Evolutionary conservation across 1,284 basidiomycete species (phyloP).

Genomic region (Apiotrichum brassicae): DNA sequence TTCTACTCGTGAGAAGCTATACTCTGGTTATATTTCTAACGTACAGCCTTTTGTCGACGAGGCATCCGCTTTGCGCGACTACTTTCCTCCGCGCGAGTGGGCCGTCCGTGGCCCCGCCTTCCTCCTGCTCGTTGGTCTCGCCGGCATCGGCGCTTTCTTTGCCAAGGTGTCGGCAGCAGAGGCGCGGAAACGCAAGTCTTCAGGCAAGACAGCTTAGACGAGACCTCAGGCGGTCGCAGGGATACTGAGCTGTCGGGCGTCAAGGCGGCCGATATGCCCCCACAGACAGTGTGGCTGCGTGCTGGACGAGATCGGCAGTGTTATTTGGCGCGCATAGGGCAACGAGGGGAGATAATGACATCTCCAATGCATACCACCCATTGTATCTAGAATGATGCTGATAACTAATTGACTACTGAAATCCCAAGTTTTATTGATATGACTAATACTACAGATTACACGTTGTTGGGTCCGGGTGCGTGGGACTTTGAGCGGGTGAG

Average conservation of each 20-base stretch:
- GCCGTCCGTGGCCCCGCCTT: slow-evolving; percentile 78
- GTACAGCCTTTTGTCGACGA: slow-evolving; percentile 74
- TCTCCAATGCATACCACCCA: slow-evolving; percentile 1
- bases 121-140: slow-evolving; percentile 68
- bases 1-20: slow-evolving; percentile 62
- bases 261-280: too few species aligned
- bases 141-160: slow-evolving; percentile 69
- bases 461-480: too few species aligned
- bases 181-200: slow-evolving; percentile 50
- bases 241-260: too few species aligned
- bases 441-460: too few species aligned
- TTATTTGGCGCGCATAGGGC: too few species aligned
- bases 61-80: slow-evolving; percentile 63
- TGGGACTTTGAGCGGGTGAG: too few species aligned
- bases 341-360: too few species aligned
- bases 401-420: not conserved
- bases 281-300: too few species aligned
- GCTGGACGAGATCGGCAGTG: too few species aligned
- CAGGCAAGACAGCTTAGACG: slow-evolving; percentile 34
- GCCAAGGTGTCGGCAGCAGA: slow-evolving; percentile 69
- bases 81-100: slow-evolving; percentile 85
- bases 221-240: too few species aligned
- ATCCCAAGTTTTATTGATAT: too few species aligned
- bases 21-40: not conserved
- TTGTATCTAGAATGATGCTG: not conserved